These are phyloP conservation scores for Plasmodium reichenowi DNA, from an alignment of 169 alveolate genomes.

Conservation along the genomic window DNA sequence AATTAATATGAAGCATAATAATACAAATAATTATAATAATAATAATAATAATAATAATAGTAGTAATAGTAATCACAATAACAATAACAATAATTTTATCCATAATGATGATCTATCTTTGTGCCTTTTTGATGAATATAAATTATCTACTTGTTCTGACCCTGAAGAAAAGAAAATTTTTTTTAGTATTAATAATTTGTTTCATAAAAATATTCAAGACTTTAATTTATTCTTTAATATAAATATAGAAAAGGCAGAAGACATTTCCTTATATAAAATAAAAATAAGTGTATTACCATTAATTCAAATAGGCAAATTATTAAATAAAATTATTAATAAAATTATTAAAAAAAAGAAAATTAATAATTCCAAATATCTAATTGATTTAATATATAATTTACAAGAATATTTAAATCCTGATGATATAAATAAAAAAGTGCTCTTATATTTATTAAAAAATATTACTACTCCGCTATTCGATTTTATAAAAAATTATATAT, in stretches of 20 bases:
- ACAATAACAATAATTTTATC: constrained; percentile 24
- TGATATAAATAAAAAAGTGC: constrained; percentile 56
- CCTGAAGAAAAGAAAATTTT: constrained; percentile 65
- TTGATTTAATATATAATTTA: constrained; percentile 54
- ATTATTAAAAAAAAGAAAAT: constrained; percentile 44
- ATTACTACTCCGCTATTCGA: constrained; percentile 72
- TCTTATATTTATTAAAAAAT: constrained; percentile 56
- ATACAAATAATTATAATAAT: not conserved
- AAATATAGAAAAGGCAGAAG: constrained; percentile 66
- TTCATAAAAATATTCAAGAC: constrained; percentile 61
- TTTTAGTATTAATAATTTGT: constrained; percentile 69
- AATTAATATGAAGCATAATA: constrained; percentile 36
- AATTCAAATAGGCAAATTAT: constrained; percentile 55
- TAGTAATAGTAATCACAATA: constrained; percentile 32
- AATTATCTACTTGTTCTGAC: constrained; percentile 46
- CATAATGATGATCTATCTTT: constrained; percentile 16
- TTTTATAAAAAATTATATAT: constrained; percentile 71
- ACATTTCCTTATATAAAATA: constrained; percentile 62
- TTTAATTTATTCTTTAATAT: constrained; percentile 66
- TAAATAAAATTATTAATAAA: constrained; percentile 66
- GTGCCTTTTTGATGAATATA: constrained; percentile 60
- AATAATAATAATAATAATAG: constrained; percentile 38
- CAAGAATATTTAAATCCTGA: constrained; percentile 70
- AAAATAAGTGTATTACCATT: constrained; percentile 49
- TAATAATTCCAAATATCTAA: constrained; percentile 52